phyloP scores from a whole-genome alignment of 108 stramenopile genomes.

The Chaetoceros tenuissimus region DNA sequence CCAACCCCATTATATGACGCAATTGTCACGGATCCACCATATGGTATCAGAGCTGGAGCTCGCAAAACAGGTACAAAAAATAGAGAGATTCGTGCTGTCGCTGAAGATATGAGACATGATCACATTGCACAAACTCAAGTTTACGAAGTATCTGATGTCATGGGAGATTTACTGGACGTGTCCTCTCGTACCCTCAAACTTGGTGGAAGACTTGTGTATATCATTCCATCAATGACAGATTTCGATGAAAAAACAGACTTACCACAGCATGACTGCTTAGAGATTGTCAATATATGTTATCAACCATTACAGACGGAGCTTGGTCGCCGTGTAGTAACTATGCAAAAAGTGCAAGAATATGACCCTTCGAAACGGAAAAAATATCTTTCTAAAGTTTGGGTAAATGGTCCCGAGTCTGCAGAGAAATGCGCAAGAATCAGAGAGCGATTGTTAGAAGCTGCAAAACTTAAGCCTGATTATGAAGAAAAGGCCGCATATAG shows the following conservation, averaged over 20 bases:
- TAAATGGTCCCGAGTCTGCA: conserved; percentile 62
- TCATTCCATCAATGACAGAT: conserved; percentile 79
- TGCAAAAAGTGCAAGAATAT: conserved; percentile 70
- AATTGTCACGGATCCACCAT: conserved; percentile 80
- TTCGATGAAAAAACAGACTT: conserved; percentile 64
- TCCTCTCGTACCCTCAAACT: conserved; percentile 66
- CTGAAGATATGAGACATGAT: conserved; percentile 78
- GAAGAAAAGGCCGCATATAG: conserved; percentile 63
- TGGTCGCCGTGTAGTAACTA: conserved; percentile 72
- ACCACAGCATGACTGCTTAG: conserved; percentile 73
- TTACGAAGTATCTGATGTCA: conserved; percentile 85
- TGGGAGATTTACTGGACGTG: conserved; percentile 84
- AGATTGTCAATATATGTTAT: conserved; percentile 66
- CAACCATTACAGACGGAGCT: conserved; percentile 69
- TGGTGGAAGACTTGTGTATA: conserved; percentile 76
- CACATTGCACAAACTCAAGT: conserved; percentile 89
- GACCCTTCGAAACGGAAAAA: conserved; percentile 34
- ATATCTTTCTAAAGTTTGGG: conserved; percentile 53
- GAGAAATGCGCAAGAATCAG: conserved; percentile 79
- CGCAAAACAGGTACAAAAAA: conserved; percentile 52
- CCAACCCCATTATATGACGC: conserved; percentile 69
- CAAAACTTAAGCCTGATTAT: conserved; percentile 67
- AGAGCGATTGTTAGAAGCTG: conserved; percentile 66
- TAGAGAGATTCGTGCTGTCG: conserved; percentile 42
- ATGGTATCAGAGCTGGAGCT: conserved; percentile 95